These are phyloP conservation scores for Pseudonectria buxi DNA, from an alignment of 2,329 filamentous ascomycete genomes.

Conservation along the genomic window DNA sequence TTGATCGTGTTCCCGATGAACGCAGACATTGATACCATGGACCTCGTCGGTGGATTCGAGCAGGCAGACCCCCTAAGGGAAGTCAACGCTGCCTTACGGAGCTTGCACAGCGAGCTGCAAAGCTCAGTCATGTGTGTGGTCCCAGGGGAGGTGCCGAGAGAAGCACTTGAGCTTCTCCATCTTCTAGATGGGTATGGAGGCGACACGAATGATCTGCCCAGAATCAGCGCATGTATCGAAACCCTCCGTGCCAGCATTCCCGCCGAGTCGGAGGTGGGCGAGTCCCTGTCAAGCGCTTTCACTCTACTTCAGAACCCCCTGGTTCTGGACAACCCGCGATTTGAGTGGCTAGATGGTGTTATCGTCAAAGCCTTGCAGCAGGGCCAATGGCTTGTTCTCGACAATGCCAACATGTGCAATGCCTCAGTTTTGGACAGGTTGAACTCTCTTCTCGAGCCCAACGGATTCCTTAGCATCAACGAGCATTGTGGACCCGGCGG, in stretches of 20 bases:
- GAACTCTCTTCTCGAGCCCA: constrained; percentile 88
- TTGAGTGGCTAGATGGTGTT: constrained; percentile 93
- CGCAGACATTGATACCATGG: constrained; percentile 93
- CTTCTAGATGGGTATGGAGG: constrained; percentile 38
- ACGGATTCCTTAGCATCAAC: constrained; percentile 83
- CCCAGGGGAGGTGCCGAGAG: constrained; percentile 38
- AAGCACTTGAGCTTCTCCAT: constrained; percentile 45
- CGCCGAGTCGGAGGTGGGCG: constrained; percentile 38
- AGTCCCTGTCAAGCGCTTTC: constrained; percentile 42
- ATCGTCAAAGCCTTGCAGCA: constrained; percentile 80
- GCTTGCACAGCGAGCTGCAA: constrained; percentile 46
- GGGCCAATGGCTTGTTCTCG: constrained; percentile 88
- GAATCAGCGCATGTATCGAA: constrained; percentile 33
- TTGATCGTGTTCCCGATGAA: constrained; percentile 85
- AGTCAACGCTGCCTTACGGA: constrained; percentile 49
- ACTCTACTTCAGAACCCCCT: constrained; percentile 46
- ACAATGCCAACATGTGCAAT: constrained; percentile 96
- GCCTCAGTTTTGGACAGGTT: constrained; percentile 89
- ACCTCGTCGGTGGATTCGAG: constrained; percentile 93
- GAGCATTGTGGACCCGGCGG: constrained; percentile 83
- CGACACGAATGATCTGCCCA: constrained; percentile 30
- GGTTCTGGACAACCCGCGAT: constrained; percentile 65
- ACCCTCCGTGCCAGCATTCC: constrained; percentile 35
- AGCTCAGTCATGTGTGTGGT: constrained; percentile 41
- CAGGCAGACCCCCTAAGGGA: constrained; percentile 79